Evolutionary conservation across 345 rosid species (phyloP).

Genomic region (Lumnitzera littorea): DNA sequence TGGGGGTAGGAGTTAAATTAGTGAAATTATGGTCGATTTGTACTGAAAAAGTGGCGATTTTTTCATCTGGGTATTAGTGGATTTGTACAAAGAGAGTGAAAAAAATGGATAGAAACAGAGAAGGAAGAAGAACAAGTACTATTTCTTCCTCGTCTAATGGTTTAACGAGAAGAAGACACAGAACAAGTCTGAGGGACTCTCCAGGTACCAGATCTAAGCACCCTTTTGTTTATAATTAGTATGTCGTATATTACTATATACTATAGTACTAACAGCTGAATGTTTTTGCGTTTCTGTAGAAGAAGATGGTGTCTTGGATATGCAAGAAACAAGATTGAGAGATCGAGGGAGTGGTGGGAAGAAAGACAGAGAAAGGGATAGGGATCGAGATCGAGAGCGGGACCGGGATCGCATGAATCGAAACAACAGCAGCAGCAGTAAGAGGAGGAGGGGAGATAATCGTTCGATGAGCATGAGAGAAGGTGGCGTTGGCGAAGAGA

Average conservation of each 20-base stretch:
- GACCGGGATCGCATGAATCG: slow-evolving; percentile 70
- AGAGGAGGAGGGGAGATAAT: slow-evolving; percentile 71
- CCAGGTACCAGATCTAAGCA: slow-evolving; percentile 72
- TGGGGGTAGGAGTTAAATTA: slow-evolving; percentile 10
- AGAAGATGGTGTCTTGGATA: slow-evolving; percentile 69
- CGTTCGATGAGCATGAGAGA: slow-evolving; percentile 55
- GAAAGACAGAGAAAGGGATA: slow-evolving; percentile 78
- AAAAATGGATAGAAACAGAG: slow-evolving; percentile 88
- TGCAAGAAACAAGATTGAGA: slow-evolving; percentile 76
- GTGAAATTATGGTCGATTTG: slow-evolving; percentile 24
- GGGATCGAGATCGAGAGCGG: slow-evolving; percentile 63
- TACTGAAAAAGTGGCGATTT: slow-evolving; percentile 40
- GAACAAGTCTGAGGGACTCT: slow-evolving; percentile 79
- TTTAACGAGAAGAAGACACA: slow-evolving; percentile 64
- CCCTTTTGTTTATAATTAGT: background rate
- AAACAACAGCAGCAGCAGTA: slow-evolving; percentile 59
- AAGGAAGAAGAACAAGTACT: slow-evolving; percentile 60
- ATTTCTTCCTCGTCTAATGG: slow-evolving; percentile 60
- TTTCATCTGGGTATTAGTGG: slow-evolving; percentile 5
- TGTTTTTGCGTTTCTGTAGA: slow-evolving; percentile 30
- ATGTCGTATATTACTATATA: slow-evolving; percentile 1
- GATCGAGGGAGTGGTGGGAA: slow-evolving; percentile 53
- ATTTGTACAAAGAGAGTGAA: slow-evolving; percentile 13
- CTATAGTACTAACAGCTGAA: background rate
- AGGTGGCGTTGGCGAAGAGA: slow-evolving; percentile 78